Conservation (phyloP, 495 filamentous ascomycete species). For the Margaritispora aquatica region DNA sequence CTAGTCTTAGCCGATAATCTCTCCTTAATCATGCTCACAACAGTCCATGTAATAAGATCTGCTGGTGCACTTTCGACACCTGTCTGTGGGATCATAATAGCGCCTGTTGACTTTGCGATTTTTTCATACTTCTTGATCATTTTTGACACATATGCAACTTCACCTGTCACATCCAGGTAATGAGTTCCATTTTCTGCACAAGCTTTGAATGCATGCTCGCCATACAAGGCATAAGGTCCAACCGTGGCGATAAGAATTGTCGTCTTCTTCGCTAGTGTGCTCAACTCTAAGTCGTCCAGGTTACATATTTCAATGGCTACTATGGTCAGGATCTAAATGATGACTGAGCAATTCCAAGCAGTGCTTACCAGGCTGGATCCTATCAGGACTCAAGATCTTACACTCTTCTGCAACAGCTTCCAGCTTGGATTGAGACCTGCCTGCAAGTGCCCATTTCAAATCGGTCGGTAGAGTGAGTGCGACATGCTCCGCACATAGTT, state of each 20-base stretch:
- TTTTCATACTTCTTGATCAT: slow-evolving; percentile 81
- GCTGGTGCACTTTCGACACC: slow-evolving; percentile 82
- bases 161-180: slow-evolving; percentile 87
- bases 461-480: slow-evolving; percentile 65
- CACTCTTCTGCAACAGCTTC: slow-evolving; percentile 59
- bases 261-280: slow-evolving; percentile 64
- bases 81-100: slow-evolving; percentile 81
- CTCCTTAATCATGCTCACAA: slow-evolving; percentile 59
- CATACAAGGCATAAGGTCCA: slow-evolving; percentile 76
- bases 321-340: slow-evolving; percentile 6
- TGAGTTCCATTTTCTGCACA: slow-evolving; percentile 85
- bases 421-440: slow-evolving; percentile 70
- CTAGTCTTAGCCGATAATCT: slow-evolving; percentile 45
- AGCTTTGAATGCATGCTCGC: slow-evolving; percentile 77
- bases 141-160: slow-evolving; percentile 69
- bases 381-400: slow-evolving; percentile 61
- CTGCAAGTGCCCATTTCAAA: slow-evolving; percentile 86
- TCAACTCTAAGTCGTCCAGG: slow-evolving; percentile 58
- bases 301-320: slow-evolving; percentile 57
- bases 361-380: slow-evolving; percentile 54
- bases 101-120: slow-evolving; percentile 64
- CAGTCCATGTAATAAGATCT: slow-evolving; percentile 68
- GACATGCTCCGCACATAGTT: slow-evolving; percentile 71
- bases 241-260: slow-evolving; percentile 75
- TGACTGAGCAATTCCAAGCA: not conserved